Percentiles rank a stretch among this genome's conserved stretches.
Conservation (phyloP, 768 basidiomycete species). For the Tephrocybe sp. region DNA sequence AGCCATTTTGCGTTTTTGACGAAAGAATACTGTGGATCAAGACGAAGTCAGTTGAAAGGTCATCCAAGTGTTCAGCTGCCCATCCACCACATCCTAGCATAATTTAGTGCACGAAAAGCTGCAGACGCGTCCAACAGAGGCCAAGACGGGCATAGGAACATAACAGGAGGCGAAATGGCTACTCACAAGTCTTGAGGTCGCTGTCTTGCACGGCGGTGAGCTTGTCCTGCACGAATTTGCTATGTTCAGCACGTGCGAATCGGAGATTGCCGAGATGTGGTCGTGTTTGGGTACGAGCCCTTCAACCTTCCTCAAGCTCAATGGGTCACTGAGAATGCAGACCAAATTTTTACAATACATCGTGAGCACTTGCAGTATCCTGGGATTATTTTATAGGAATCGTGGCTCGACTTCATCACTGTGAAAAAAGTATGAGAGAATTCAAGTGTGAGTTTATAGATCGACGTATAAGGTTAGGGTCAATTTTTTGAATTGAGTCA, state of each 20-base stretch:
- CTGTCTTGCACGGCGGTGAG: constrained; percentile 36
- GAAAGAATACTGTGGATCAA: constrained; percentile 15
- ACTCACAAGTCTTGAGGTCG: constrained; percentile 39
- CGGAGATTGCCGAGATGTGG: constrained; percentile 15
- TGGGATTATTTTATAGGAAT: no score
- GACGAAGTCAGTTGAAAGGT: constrained; percentile 25
- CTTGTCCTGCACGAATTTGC: constrained; percentile 18
- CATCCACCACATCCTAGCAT: constrained; percentile 46
- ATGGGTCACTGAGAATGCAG: no score
- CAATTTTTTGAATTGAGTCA: constrained; percentile 4
- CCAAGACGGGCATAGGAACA: constrained; percentile 4
- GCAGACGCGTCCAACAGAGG: neutral
- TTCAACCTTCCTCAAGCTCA: no score
- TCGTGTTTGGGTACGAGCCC: no score
- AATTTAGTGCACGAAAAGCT: constrained; percentile 9
- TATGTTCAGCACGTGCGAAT: constrained; percentile 11
- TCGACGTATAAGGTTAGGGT: constrained; percentile 21
- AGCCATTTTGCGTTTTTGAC: constrained; percentile 58
- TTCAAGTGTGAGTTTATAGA: no score
- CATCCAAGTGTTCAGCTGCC: constrained; percentile 35
- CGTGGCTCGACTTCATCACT: no score
- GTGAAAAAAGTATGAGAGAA: no score
- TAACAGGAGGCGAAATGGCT: constrained; percentile 9
- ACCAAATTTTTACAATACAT: no score
- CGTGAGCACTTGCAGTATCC: no score